Evolutionary conservation across 169 alveolate species (phyloP), one percentile per base, ranked within the genome.

Genomic region (Eimeria zaria): DNA sequence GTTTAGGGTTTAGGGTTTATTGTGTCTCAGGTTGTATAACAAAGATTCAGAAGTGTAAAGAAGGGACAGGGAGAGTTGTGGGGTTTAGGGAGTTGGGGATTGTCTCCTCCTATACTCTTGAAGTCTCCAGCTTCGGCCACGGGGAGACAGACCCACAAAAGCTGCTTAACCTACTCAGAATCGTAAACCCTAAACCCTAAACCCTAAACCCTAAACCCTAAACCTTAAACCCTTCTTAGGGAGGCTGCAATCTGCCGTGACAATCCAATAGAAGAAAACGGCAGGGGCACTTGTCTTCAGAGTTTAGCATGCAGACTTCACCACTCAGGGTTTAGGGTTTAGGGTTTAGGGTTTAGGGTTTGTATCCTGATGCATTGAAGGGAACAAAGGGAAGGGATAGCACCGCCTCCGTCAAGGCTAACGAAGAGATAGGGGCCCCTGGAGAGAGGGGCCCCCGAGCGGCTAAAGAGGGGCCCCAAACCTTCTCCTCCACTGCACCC

Each of bases 41-140:
- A 24, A 27, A 41, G 46, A 41, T 22, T 24, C 55, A 16, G 12
- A 41, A 30, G n/a, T 22, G 48, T 11, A 73, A 30, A 73, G 46
- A 22, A 22, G 84, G 84, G 4, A 41, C 84, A 73, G 46, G 95
- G 20, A 78, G 95, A 22, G 95, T 89, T 18, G 95, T 89, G 27
- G 74, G 95, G n/a, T 76, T 76, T 22, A 76, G 95, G 9, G 87
- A 71, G 6, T 44, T 89, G 69, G 74, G 74, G 41, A 71, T 89
- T 24, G 87, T 33, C 74, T 89, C 84, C 46, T 62, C 85, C 87
- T 89, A 89, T 87, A 89, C 95, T 46, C 53, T 89, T 36, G 95
- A 89, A 73, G 95, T 80, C 30, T 89, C 95, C 9, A 22, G 67
- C 36, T 89, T 89, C 48, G 95, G 95, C 46, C 69, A 60, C 55